Evolutionary conservation across 352 stramenopile species (phyloP), one percentile per base, ranked within the genome.

Genomic region (Globisporangium nagaii): DNA sequence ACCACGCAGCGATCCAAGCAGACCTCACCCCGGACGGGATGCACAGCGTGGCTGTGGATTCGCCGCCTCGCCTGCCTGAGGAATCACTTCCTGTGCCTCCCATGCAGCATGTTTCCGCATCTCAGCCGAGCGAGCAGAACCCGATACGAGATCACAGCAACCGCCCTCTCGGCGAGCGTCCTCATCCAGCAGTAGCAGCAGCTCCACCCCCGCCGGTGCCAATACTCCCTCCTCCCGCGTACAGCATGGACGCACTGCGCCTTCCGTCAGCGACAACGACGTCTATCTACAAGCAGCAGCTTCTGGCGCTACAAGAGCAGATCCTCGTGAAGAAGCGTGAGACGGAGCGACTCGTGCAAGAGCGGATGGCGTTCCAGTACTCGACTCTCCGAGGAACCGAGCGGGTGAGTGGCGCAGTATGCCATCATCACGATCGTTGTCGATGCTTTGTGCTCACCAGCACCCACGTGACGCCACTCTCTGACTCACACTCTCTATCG

Each of bases 261-360:
- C 41, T 76, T 9, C 63, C 66, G 6, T 41, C 63, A 17, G 50
- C 46, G n/a, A 39, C 61, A 20, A 75, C 69, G 17, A 83, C 74
- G 34, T 84, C 73, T n/a, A 63, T 83, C 17, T 90, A 88, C 63
- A 83, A 74, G 42, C 77, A 87, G 40, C 80, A 90, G 35, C 58
- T 90, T 12, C 53, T 77, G 9, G 57, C 65, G 13, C 30, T 88
- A 0, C 77, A 86, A 58, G 65, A 84, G 45, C 77, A 88, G 36
- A 90, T 90, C 56, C 59, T 76, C 20, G 53, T 72, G 10, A 90
- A 90, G 41, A 84, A 84, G 19, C 65, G 68, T 5, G 80, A 88
- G 52, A 87, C 75, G 0, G 73, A 88, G 51, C 62, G 72, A 7
- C 63, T 86, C 15, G 69, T 90, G 45, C 73, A 62, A 1, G 77